Percentiles rank a stretch among this genome's conserved stretches.
Evolutionary conservation across 139 green algal species (phyloP).

Genomic region (Closterium sp.): DNA sequence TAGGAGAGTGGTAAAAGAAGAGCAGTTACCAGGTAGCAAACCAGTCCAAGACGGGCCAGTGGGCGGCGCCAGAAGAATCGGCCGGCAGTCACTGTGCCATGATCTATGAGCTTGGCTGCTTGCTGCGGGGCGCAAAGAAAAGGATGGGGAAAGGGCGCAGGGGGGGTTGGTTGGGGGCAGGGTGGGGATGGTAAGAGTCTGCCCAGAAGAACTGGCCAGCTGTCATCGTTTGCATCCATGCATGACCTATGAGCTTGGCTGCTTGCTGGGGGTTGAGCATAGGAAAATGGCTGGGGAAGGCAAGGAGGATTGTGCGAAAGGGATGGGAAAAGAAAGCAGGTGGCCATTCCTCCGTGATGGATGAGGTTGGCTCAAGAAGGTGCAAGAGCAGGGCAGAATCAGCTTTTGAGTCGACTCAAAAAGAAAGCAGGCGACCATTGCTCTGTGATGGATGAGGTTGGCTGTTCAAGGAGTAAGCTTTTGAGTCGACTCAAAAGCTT

Average conservation of each 20-base stretch:
- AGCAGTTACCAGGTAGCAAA: conserved; percentile 39
- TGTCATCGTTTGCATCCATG: conserved; percentile 21
- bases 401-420: too few species aligned
- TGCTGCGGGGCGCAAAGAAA: not conserved
- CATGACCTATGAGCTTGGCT: conserved; percentile 7
- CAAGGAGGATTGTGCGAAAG: not conserved
- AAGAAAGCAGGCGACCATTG: too few species aligned
- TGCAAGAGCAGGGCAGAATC: too few species aligned
- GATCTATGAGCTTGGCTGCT: conserved; percentile 8
- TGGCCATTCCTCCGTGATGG: too few species aligned
- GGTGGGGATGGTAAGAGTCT: too few species aligned
- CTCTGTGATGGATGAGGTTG: too few species aligned
- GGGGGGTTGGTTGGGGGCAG: too few species aligned
- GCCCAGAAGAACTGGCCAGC: conserved; percentile 34
- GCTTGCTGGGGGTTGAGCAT: not conserved
- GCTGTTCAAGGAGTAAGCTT: too few species aligned
- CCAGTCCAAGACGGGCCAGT: conserved; percentile 13
- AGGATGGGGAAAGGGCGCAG: not conserved
- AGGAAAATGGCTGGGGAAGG: not conserved
- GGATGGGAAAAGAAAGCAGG: too few species aligned
- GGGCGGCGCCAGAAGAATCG: conserved; percentile 33
- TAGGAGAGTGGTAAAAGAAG: too few species aligned
- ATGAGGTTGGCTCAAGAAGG: too few species aligned
- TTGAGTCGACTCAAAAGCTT: too few species aligned
- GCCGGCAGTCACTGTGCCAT: conserved; percentile 26